Evolutionary conservation across 768 basidiomycete genomes (phyloP).

Genomic region (Russula earlei): DNA sequence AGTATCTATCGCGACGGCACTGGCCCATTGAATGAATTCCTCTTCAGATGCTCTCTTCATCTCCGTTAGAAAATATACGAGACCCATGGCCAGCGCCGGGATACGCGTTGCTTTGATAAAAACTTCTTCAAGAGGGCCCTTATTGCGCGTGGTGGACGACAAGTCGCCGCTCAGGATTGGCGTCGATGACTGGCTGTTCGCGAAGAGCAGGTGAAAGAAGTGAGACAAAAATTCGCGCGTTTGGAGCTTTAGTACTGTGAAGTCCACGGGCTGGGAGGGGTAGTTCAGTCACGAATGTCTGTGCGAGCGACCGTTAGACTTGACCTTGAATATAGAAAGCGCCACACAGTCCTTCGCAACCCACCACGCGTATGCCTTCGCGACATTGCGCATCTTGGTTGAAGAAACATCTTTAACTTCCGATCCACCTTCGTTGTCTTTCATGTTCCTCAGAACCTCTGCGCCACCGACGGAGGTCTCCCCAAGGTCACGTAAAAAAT

Average conservation of each 20-base stretch:
- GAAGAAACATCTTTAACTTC: slow-evolving; percentile 47
- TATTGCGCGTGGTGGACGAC: slow-evolving; percentile 41
- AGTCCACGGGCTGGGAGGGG: slow-evolving; percentile 68
- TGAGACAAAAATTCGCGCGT: slow-evolving; percentile 60
- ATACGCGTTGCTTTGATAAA: slow-evolving; percentile 66
- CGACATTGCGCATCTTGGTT: slow-evolving; percentile 59
- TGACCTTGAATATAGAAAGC: slow-evolving; percentile 76
- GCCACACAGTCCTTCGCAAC: slow-evolving; percentile 74
- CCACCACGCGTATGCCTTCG: slow-evolving; percentile 88
- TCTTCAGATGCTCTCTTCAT: slow-evolving; percentile 29
- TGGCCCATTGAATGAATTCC: slow-evolving; percentile 54
- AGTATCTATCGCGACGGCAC: slow-evolving; percentile 57
- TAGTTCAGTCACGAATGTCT: background rate
- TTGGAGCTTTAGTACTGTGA: slow-evolving; percentile 58
- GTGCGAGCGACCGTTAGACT: slow-evolving; percentile 1
- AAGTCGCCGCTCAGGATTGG: slow-evolving; percentile 44
- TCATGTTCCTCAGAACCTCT: slow-evolving; percentile 56
- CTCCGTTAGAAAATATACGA: slow-evolving; percentile 57
- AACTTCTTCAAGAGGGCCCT: slow-evolving; percentile 60
- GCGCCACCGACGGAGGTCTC: slow-evolving; percentile 74
- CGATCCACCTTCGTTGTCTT: slow-evolving; percentile 37
- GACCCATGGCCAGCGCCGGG: slow-evolving; percentile 60
- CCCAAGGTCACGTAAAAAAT: slow-evolving; percentile 87
- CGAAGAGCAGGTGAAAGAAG: slow-evolving; percentile 58
- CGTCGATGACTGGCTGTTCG: slow-evolving; percentile 64